Conservation (phyloP, 1,284 basidiomycete species). For the Fomes fomentarius region DNA sequence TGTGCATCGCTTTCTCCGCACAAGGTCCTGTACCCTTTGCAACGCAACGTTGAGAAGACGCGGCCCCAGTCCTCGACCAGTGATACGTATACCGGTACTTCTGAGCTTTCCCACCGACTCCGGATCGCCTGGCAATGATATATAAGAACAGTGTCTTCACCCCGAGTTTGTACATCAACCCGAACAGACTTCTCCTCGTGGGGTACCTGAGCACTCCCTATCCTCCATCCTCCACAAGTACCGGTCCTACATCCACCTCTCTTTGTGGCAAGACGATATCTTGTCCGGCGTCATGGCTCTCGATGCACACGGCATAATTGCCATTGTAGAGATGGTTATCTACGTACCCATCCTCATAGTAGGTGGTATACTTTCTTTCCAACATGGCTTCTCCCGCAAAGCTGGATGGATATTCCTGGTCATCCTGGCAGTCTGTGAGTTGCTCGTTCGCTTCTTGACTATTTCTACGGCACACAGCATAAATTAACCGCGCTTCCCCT, state of each 20-base stretch:
- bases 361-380: slow-evolving; percentile 45
- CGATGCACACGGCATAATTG: slow-evolving; percentile 21
- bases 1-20: not conserved
- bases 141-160: no score
- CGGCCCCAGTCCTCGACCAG: no score
- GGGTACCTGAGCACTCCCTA: no score
- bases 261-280: no score
- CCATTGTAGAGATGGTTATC: slow-evolving; percentile 30
- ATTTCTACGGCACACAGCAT: slow-evolving; percentile 26
- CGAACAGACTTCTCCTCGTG: no score
- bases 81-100: no score
- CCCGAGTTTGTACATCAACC: no score
- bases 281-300: slow-evolving; percentile 5
- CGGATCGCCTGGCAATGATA: no score
- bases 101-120: no score
- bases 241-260: not conserved
- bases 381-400: slow-evolving; percentile 56
- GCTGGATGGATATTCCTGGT: slow-evolving; percentile 66
- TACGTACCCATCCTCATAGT: slow-evolving; percentile 56
- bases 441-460: slow-evolving; percentile 41
- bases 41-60: no score
- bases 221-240: no score
- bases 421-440: slow-evolving; percentile 34
- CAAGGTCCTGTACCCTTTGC: no score
- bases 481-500: not conserved